phyloP scores from a whole-genome alignment of 2,329 filamentous ascomycete genomes.

The Aurifilum marmelostoma region DNA sequence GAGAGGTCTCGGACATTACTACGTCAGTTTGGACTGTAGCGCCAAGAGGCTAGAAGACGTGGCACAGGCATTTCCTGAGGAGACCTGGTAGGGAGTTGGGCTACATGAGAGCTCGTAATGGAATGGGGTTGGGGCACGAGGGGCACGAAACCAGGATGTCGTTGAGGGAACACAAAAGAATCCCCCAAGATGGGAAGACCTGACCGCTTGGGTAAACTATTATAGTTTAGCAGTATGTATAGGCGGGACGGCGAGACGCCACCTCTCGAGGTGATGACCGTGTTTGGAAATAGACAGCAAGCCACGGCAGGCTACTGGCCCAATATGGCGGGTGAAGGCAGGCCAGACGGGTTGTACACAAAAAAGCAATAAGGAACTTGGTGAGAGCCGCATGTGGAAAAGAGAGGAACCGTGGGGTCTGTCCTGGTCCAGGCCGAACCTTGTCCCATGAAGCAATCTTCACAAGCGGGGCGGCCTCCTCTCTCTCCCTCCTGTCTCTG shows the following conservation, averaged over 20 bases:
- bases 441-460: not conserved
- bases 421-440: slow-evolving; percentile 17
- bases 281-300: slow-evolving; percentile 15
- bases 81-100: slow-evolving; percentile 11
- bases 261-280: slow-evolving; percentile 4
- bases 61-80: slow-evolving; percentile 20
- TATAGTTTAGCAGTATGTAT: slow-evolving; percentile 7
- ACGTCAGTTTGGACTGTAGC: slow-evolving; percentile 18
- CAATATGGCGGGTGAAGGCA: slow-evolving; percentile 11
- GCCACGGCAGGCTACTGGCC: slow-evolving; percentile 13
- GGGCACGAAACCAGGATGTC: slow-evolving; percentile 2
- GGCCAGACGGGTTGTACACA: slow-evolving; percentile 9
- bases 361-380: slow-evolving; percentile 8
- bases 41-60: slow-evolving; percentile 27
- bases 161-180: not conserved
- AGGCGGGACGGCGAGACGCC: slow-evolving; percentile 15
- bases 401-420: slow-evolving; percentile 1
- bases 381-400: slow-evolving; percentile 16
- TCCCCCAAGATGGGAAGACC: too few relatives aligned
- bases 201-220: slow-evolving; percentile 11
- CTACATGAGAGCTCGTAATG: slow-evolving; percentile 24
- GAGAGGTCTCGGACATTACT: slow-evolving; percentile 12
- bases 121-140: not conserved
- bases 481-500: not conserved
- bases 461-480: not conserved